A percentile compares a stretch with the other conserved stretches of the same genome.
These are phyloP conservation scores for Nicotiana obtusifolia DNA, from an alignment of 257 asterid genomes.

Conservation along the genomic window DNA sequence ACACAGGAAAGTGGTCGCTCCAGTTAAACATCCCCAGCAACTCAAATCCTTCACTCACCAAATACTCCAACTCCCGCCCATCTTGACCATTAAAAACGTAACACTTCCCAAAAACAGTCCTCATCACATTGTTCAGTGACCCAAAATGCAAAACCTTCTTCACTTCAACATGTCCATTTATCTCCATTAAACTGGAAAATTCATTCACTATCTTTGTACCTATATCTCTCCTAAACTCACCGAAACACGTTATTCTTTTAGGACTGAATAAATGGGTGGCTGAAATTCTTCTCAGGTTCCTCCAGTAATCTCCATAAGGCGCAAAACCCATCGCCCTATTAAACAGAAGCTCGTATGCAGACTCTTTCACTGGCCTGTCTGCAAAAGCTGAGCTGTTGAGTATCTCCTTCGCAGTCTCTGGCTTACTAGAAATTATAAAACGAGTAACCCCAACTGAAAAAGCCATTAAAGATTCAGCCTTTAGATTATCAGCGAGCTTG, in stretches of 20 bases:
- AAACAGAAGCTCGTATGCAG: slow-evolving; percentile 60
- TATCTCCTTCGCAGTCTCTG: slow-evolving; percentile 60
- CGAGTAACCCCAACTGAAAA: slow-evolving; percentile 82
- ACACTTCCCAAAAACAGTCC: slow-evolving; percentile 58
- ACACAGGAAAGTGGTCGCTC: slow-evolving; percentile 68
- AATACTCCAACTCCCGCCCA: slow-evolving; percentile 31
- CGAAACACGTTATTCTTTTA: slow-evolving; percentile 32
- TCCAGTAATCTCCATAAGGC: slow-evolving; percentile 78
- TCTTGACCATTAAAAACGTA: slow-evolving; percentile 32
- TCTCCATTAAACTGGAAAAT: slow-evolving; percentile 29
- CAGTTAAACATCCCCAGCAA: slow-evolving; percentile 64
- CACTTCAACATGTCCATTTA: slow-evolving; percentile 25
- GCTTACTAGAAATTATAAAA: slow-evolving; percentile 49
- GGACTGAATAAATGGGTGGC: slow-evolving; percentile 68
- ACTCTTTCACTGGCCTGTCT: slow-evolving; percentile 74
- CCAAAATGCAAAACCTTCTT: slow-evolving; percentile 49
- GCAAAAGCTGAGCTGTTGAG: slow-evolving; percentile 69
- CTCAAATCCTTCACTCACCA: slow-evolving; percentile 71
- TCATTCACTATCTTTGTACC: slow-evolving; percentile 48
- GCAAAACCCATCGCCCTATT: slow-evolving; percentile 90
- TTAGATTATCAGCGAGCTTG: slow-evolving; percentile 16
- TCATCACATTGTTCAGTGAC: slow-evolving; percentile 67
- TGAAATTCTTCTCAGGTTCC: slow-evolving; percentile 54
- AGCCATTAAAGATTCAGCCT: slow-evolving; percentile 53
- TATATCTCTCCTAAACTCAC: slow-evolving; percentile 32